Evolutionary conservation across 202 grass and related monocot genomes (phyloP).

Genomic region (Panicum hallii): DNA sequence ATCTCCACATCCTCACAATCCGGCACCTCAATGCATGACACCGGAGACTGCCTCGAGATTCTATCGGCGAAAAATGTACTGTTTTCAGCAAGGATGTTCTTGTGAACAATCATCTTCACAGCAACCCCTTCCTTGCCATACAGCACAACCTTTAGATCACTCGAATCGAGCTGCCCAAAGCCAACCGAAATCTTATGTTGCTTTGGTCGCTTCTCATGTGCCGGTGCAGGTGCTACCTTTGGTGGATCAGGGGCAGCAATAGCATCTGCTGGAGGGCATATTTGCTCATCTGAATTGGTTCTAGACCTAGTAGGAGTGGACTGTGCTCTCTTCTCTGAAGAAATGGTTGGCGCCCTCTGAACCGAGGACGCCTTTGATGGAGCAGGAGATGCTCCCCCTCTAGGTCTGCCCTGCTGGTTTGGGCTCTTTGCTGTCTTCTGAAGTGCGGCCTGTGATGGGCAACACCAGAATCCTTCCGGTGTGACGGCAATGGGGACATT

Average conservation of each 20-base stretch:
- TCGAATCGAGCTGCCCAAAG: conserved; percentile 67
- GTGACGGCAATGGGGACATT: conserved; percentile 87
- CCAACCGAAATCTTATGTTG: conserved; percentile 80
- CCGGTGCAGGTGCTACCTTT: conserved; percentile 39
- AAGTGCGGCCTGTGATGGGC: conserved; percentile 71
- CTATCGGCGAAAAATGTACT: conserved; percentile 72
- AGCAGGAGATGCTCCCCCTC: conserved; percentile 65
- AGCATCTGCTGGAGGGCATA: conserved; percentile 28
- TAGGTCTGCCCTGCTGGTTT: conserved; percentile 64
- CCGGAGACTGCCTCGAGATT: conserved; percentile 65
- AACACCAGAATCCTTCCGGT: conserved; percentile 90
- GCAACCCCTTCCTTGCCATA: conserved; percentile 74
- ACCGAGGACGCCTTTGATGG: conserved; percentile 63
- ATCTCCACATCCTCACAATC: conserved; percentile 97
- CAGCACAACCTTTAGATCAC: conserved; percentile 84
- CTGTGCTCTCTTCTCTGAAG: conserved; percentile 59
- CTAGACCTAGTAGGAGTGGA: conserved; percentile 57
- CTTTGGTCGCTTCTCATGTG: conserved; percentile 55
- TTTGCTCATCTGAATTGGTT: conserved; percentile 54
- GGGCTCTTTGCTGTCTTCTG: conserved; percentile 70
- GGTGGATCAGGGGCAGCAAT: conserved; percentile 53
- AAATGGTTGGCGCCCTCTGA: conserved; percentile 56
- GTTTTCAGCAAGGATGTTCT: conserved; percentile 73
- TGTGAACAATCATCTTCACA: conserved; percentile 91
- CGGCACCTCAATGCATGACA: conserved; percentile 63